Percentiles rank a stretch among this genome's conserved stretches.
Conservation (phyloP, 176 grass and related monocot genomes). For the Elymus sibiricus region DNA sequence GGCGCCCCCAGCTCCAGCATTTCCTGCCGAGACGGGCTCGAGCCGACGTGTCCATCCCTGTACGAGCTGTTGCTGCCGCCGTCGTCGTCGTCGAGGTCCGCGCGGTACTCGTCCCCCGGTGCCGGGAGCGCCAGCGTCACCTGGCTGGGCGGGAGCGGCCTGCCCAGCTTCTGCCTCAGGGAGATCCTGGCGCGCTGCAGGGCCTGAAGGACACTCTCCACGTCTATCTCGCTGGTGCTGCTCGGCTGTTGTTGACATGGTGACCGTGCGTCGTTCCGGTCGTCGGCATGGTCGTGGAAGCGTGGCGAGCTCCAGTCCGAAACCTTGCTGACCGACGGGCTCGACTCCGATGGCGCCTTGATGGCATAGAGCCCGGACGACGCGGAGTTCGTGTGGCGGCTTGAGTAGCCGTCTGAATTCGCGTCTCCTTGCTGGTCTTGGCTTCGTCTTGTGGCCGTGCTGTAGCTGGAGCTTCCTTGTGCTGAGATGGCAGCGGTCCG, state of each 20-base stretch:
- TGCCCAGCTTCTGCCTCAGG: constrained; percentile 44
- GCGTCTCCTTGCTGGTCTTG: background rate
- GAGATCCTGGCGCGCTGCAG: constrained; percentile 70
- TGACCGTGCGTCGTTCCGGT: constrained; percentile 15
- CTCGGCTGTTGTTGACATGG: constrained; percentile 15
- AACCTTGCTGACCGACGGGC: constrained; percentile 36
- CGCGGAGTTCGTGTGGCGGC: background rate
- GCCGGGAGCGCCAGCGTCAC: constrained; percentile 47
- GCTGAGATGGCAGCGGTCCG: constrained; percentile 12
- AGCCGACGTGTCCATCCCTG: background rate
- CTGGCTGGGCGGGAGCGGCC: constrained; percentile 42
- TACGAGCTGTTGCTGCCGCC: background rate
- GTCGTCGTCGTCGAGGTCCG: background rate
- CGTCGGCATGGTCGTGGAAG: constrained; percentile 41
- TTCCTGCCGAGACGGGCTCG: constrained; percentile 27
- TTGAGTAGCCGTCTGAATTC: constrained; percentile 43
- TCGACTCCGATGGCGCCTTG: constrained; percentile 37
- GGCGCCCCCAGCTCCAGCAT: constrained; percentile 26
- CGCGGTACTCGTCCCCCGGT: constrained; percentile 14
- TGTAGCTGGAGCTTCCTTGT: constrained; percentile 20
- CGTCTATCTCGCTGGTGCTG: background rate
- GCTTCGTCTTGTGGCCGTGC: background rate
- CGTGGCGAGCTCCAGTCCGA: constrained; percentile 37
- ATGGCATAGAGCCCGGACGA: background rate
- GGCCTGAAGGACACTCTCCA: constrained; percentile 65